Percentiles rank a stretch among this genome's conserved stretches.
phyloP scores from a whole-genome alignment of 768 basidiomycete species.

The Panaeolus cyanescens region DNA sequence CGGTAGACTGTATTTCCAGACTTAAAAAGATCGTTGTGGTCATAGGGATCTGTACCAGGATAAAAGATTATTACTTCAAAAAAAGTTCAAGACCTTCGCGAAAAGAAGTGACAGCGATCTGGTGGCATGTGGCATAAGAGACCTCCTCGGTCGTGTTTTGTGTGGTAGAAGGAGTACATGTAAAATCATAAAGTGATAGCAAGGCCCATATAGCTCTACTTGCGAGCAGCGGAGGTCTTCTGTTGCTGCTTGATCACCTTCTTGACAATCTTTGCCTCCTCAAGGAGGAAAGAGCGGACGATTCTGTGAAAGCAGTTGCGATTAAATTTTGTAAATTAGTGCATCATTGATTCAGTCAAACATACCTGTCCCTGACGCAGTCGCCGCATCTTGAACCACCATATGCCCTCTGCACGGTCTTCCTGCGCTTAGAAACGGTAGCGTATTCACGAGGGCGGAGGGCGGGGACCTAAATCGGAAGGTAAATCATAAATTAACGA shows the following conservation, averaged over 20 bases:
- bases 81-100: background rate
- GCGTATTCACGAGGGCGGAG: constrained; percentile 97
- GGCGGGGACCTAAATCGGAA: constrained; percentile 71
- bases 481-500: background rate
- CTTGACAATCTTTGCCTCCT: constrained; percentile 99
- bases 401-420: constrained; percentile 95
- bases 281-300: constrained; percentile 96
- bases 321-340: constrained; percentile 33
- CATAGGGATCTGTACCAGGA: no score
- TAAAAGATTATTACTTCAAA: no score
- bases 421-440: constrained; percentile 94
- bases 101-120: background rate
- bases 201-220: constrained; percentile 30
- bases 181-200: constrained; percentile 18
- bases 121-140: constrained; percentile 11
- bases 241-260: constrained; percentile 95
- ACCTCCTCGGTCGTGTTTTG: constrained; percentile 22
- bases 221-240: constrained; percentile 42
- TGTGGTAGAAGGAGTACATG: constrained; percentile 21
- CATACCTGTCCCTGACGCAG: constrained; percentile 93
- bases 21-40: no score
- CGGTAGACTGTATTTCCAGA: background rate
- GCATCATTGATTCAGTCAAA: background rate
- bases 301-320: constrained; percentile 48
- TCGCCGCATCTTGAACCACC: constrained; percentile 96